A percentile compares a stretch with the other conserved stretches of the same genome.
Evolutionary conservation across 176 grass and related monocot genomes (phyloP).

Genomic region (Coix lacrymajobi): DNA sequence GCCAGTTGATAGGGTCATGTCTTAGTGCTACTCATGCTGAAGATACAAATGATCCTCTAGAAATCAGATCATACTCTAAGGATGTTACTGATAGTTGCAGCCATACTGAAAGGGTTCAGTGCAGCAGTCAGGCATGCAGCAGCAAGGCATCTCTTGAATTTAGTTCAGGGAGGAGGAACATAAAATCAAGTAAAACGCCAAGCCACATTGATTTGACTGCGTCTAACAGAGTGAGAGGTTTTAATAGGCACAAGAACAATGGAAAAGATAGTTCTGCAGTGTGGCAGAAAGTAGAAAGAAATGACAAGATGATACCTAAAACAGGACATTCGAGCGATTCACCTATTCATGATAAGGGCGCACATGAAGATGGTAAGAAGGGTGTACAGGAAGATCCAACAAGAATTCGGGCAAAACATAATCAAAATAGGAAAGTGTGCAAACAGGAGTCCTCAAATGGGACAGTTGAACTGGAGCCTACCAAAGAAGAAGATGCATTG

Average conservation of each 20-base stretch:
- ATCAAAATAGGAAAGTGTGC: slow-evolving; percentile 26
- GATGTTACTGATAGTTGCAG: slow-evolving; percentile 26
- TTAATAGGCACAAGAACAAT: slow-evolving; percentile 21
- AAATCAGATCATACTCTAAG: slow-evolving; percentile 12
- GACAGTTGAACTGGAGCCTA: slow-evolving; percentile 20
- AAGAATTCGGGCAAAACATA: slow-evolving; percentile 5
- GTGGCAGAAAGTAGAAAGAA: slow-evolving; percentile 59
- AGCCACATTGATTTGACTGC: slow-evolving; percentile 8
- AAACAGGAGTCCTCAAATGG: slow-evolving; percentile 6
- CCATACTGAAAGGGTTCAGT: slow-evolving; percentile 35
- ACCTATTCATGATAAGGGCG: slow-evolving; percentile 19
- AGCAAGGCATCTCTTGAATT: slow-evolving; percentile 34
- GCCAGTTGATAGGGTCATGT: neutral
- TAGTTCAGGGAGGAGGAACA: slow-evolving; percentile 23
- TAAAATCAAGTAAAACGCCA: slow-evolving; percentile 22
- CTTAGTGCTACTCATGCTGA: slow-evolving; percentile 12
- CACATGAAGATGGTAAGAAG: slow-evolving; percentile 16
- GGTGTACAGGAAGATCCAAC: slow-evolving; percentile 15
- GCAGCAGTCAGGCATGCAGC: slow-evolving; percentile 42
- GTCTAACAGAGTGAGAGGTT: slow-evolving; percentile 20
- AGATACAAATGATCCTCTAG: slow-evolving; percentile 19
- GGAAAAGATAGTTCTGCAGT: slow-evolving; percentile 35
- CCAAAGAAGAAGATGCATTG: slow-evolving; percentile 20
- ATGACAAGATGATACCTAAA: slow-evolving; percentile 12
- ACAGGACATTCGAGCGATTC: slow-evolving; percentile 1